These are phyloP conservation scores for Pterocarpus santalinus DNA, from an alignment of 306 rosid species.

Conservation along the genomic window DNA sequence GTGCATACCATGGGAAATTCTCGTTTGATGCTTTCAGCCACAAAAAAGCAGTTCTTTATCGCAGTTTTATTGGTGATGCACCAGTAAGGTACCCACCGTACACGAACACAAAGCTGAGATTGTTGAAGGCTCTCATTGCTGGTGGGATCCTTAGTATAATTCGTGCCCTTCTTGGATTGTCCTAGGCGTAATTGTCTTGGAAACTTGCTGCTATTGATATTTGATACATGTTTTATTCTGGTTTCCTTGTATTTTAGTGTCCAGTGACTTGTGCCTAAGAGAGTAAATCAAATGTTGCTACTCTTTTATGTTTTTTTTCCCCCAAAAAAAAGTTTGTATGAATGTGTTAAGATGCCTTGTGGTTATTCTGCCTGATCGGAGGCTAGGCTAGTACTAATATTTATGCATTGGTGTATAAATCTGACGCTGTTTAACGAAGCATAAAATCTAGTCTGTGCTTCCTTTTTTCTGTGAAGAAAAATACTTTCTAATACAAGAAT, in stretches of 20 bases:
- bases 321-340: too few relatives aligned
- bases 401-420: background rate
- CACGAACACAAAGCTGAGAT: slow-evolving; percentile 71
- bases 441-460: too few relatives aligned
- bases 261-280: slow-evolving; percentile 10
- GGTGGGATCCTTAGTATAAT: slow-evolving; percentile 70
- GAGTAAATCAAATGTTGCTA: background rate
- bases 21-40: slow-evolving; percentile 96
- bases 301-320: background rate
- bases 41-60: slow-evolving; percentile 92
- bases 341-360: slow-evolving; percentile 14
- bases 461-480: too few relatives aligned
- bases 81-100: slow-evolving; percentile 91
- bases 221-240: slow-evolving; percentile 21
- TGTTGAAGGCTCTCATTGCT: slow-evolving; percentile 80
- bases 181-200: slow-evolving; percentile 50
- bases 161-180: slow-evolving; percentile 79
- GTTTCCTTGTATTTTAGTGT: slow-evolving; percentile 33
- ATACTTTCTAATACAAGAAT: too few relatives aligned
- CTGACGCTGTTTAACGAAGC: too few relatives aligned
- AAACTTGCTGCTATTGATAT: slow-evolving; percentile 1
- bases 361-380: background rate
- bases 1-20: slow-evolving; percentile 95
- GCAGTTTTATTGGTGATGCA: slow-evolving; percentile 77
- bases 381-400: background rate